Conservation (phyloP, 1,139 yeast species). For the Taiozyma onychis region DNA sequence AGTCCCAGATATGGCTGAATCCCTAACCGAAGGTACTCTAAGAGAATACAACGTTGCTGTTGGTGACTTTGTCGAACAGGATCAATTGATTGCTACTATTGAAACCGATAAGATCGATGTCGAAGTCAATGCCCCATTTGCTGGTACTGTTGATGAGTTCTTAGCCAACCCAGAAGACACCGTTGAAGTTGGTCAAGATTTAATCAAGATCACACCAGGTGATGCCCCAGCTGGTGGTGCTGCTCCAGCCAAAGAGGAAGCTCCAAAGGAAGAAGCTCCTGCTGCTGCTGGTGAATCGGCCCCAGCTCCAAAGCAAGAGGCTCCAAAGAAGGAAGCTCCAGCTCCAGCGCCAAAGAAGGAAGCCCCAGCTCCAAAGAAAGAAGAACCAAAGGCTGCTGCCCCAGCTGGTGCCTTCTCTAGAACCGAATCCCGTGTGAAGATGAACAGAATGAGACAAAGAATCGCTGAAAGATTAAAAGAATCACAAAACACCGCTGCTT, state of each 20-base stretch:
- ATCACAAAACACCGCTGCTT: constrained; percentile 98
- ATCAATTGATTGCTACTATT: constrained; percentile 92
- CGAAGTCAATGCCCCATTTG: constrained; percentile 89
- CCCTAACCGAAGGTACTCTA: constrained; percentile 95
- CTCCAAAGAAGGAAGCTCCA: constrained; percentile 27
- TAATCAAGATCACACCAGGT: constrained; percentile 87
- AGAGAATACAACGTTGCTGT: constrained; percentile 71
- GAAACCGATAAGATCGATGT: constrained; percentile 99
- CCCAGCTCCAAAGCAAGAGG: constrained; percentile 19
- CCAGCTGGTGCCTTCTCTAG: constrained; percentile 53
- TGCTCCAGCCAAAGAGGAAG: constrained; percentile 19
- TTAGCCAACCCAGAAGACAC: constrained; percentile 86
- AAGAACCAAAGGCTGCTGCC: constrained; percentile 35
- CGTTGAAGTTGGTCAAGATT: constrained; percentile 93
- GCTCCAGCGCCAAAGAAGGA: constrained; percentile 28
- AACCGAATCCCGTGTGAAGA: constrained; percentile 87
- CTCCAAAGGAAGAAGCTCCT: constrained; percentile 23
- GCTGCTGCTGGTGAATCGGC: constrained; percentile 24
- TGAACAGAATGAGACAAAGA: constrained; percentile 99
- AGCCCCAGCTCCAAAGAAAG: constrained; percentile 21
- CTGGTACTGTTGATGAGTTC: constrained; percentile 85
- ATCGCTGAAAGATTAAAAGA: constrained; percentile 99
- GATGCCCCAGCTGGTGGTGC: constrained; percentile 67
- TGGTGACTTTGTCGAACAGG: constrained; percentile 85
- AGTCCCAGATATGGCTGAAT: constrained; percentile 99